Evolutionary conservation across 2,329 filamentous ascomycete genomes (phyloP).

Genomic region (Amauroascus verrucosus): DNA sequence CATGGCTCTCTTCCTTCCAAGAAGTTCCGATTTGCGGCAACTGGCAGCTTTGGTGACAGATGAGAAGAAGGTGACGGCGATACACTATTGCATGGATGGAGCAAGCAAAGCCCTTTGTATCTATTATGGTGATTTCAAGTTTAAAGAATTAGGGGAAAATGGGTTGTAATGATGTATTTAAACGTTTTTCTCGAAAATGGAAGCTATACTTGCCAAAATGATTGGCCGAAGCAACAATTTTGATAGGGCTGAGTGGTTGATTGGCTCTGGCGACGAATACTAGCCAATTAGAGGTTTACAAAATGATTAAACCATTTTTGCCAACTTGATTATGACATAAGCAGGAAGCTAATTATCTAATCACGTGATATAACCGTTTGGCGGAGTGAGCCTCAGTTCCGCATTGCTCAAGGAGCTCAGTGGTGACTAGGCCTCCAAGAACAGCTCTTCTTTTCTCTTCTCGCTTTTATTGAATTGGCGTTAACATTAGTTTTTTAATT

Average conservation of each 20-base stretch:
- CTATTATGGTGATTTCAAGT: slow-evolving; percentile 46
- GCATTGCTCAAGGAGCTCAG: not conserved
- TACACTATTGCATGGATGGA: slow-evolving; percentile 86
- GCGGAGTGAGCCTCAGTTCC: not conserved
- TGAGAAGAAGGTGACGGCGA: slow-evolving; percentile 55
- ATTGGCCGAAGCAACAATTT: not conserved
- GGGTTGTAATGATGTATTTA: not conserved
- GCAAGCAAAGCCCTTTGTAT: slow-evolving; percentile 67
- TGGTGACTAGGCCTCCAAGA: not conserved
- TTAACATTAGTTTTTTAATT: not conserved
- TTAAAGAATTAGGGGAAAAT: not conserved
- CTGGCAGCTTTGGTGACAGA: slow-evolving; percentile 48
- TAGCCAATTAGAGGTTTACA: no score
- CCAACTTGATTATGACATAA: no score
- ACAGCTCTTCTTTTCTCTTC: not conserved
- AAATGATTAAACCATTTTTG: no score
- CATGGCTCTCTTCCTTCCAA: slow-evolving; percentile 69
- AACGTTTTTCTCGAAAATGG: no score
- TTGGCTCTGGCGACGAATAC: no score
- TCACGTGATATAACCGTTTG: not conserved
- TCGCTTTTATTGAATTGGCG: not conserved
- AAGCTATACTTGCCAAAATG: not conserved
- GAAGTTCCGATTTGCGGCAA: slow-evolving; percentile 73
- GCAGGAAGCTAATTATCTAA: not conserved
- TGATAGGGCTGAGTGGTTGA: not conserved